Evolutionary conservation across 176 grass and related monocot species (phyloP), one percentile per base, ranked within the genome.

Genomic region (Oryza punctata): DNA sequence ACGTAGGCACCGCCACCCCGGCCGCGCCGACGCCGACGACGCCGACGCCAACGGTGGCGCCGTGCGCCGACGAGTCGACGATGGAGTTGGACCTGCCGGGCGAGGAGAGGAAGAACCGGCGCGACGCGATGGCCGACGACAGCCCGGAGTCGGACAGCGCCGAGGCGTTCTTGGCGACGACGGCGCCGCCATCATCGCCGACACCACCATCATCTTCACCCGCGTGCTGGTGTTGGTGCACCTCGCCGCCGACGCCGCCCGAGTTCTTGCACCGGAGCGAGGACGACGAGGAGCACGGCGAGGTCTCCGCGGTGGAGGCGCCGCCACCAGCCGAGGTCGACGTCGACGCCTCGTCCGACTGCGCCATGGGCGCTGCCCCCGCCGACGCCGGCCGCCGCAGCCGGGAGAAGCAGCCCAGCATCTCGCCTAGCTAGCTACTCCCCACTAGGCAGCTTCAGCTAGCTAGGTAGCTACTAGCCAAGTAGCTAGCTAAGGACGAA

Each of bases 391-490:
- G 91, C 14, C 87, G 84, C 66, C 90, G 88, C 23, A 78, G 89
- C 78, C 94, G 81, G 69, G 89, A 91, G 94, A 97, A 97, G 84
- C 94, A 97, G 2, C 94, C 91, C 7, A 97, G 81, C 94, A 97
- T 94, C 63, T 40, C 65, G 68, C 13, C 77, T 32, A 45, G n/a
- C 70, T 15, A 11, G 21, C 5, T 27, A 41, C 21, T 54, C 19
- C 45, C 80, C 25, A 47, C 3, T 25, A 19, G n/a, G 52, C 52
- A 57, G 18, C 52, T 57, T 57, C 3, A 32, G 30, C 30, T 32
- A 57, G 18, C 52, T 57, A 41, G 35, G 13, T 23, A 72, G 71
- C 33, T 44, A 12, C 3, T n/a, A n/a, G n/a, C 30, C 30, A 3
- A 32, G 30, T 54, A 19, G 49, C 16, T 54, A 19, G 49, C 16